Base-by-base conservation (phyloP, 225 moss, liverwort and hornwort genomes). In the Bryoerythrophyllum caledonicum region DNA sequence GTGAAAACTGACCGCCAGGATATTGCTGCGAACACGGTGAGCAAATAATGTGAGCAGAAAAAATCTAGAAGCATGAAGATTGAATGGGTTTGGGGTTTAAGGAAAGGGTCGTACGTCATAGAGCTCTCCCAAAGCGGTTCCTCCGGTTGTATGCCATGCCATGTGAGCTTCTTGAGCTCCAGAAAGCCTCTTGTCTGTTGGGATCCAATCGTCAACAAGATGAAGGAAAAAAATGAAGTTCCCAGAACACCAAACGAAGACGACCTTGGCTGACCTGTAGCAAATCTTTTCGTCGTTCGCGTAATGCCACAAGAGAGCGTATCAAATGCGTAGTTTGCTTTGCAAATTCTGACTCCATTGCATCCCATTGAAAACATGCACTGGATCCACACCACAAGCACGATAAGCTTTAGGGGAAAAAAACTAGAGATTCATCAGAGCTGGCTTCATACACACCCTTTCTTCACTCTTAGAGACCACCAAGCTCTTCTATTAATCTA, bases 1-100 rank as follows among this genome's bases (percentile, higher is more conserved):
- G 54, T 88, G 92, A 43, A 92, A 80, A 77, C 86, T 86, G 12
- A 85, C 94, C 49, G 87, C 96, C 81, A 96, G 58, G 68, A 94
- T 82, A 65, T 86, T 90, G 72, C 96, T 96, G 88, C 82, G 17
- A 76, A 66, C 17, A 26, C 26, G 23, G 30, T 44, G 11, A 4
- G 60, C 54, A 60, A 10, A 71, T n/a, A 27, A 66, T 53, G 59
- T 64, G 8, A 76, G 49, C 24, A 52, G 20, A 12, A 66, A 67
- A 41, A 63, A 20, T 54, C 43, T n/a, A 53, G 41, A 71, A 41
- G n/a, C 20, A 48, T 52, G 59, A 16, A 62, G 44, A 63, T 35
- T 19, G 26, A 35, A 67, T 17, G 48, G 48, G 48, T 49, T 49
- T 49, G 7, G 17, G n/a, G 66, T 60, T 38, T 27, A 63, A n/a